These are phyloP conservation scores for Colletotrichum sp. DNA, from an alignment of 2,329 filamentous ascomycete species.

Conservation along the genomic window DNA sequence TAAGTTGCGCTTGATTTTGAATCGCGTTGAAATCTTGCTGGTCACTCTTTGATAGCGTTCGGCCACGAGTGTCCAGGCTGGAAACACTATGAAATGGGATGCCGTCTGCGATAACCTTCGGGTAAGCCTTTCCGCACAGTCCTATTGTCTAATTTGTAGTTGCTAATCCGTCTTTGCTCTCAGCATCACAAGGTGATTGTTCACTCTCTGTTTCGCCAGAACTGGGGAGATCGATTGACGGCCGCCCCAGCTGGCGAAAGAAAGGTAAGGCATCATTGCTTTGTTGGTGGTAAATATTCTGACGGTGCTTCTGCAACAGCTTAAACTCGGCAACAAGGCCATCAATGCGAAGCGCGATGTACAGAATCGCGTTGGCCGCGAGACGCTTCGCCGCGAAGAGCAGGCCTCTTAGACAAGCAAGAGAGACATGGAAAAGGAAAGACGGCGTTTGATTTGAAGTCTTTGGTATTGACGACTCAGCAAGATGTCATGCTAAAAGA, in stretches of 20 bases:
- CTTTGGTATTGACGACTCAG: too few relatives aligned
- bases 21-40: neutral
- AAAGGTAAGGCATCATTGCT: neutral
- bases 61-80: neutral
- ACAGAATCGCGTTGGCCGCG: neutral
- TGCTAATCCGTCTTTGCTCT: fast-evolving
- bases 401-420: neutral
- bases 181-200: neutral
- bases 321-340: neutral
- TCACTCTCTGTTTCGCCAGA: neutral
- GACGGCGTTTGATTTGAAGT: too few relatives aligned
- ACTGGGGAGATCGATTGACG: neutral
- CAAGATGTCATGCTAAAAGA: fast-evolving
- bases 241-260: neutral
- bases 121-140: neutral
- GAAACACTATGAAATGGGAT: neutral
- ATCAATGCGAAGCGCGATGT: neutral
- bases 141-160: neutral
- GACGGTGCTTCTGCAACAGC: neutral
- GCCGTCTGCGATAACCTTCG: neutral
- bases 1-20: neutral
- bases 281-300: neutral
- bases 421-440: fast-evolving
- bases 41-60: neutral
- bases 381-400: neutral